A percentile compares a stretch with the other conserved stretches of the same genome.
Evolutionary conservation across 306 rosid genomes (phyloP).

Genomic region (Geum urbanum): DNA sequence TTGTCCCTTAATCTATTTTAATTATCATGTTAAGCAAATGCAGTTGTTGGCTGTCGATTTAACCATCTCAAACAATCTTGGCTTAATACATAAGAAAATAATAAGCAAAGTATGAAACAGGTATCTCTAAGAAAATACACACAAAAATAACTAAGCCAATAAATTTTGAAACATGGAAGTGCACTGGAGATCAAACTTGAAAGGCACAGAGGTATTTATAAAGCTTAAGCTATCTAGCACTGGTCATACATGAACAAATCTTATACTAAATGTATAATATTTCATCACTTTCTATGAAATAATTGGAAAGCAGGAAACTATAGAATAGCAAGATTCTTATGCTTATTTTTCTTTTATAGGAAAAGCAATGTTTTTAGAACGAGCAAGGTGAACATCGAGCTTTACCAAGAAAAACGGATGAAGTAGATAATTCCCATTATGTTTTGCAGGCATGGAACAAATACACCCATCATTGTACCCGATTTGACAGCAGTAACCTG

Average conservation of each 20-base stretch:
- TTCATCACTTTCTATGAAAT: neutral
- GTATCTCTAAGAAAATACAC: neutral
- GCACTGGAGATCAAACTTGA: neutral
- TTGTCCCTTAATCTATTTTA: neutral
- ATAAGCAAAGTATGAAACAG: neutral
- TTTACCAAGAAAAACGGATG: constrained; percentile 95
- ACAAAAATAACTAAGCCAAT: neutral
- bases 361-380: neutral
- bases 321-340: neutral
- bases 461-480: constrained; percentile 98
- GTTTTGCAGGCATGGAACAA: constrained; percentile 91
- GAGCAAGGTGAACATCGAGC: constrained; percentile 13
- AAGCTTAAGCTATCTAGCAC: neutral
- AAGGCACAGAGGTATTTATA: neutral
- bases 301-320: neutral
- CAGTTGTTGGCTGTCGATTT: neutral
- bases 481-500: constrained; percentile 62
- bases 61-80: neutral
- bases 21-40: neutral
- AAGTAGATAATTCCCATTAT: constrained; percentile 97
- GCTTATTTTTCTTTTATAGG: neutral
- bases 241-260: neutral
- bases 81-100: neutral
- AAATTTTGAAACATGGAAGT: neutral
- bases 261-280: neutral